Evolutionary conservation across 768 basidiomycete genomes (phyloP), one percentile per base, ranked within the genome.

Genomic region (Macrolepiota dolichaula): DNA sequence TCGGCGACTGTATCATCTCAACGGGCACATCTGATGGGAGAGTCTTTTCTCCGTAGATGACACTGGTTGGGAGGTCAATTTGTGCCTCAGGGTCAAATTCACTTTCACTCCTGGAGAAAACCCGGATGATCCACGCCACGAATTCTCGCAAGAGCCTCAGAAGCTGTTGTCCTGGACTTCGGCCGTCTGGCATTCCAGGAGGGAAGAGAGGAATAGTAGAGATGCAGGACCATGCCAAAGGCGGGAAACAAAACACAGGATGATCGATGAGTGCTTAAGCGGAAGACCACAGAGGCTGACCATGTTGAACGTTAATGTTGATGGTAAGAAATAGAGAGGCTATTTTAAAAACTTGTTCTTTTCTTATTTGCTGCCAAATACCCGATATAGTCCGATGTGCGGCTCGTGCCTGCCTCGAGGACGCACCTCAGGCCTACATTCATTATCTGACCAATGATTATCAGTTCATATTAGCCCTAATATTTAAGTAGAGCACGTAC

Each of bases 401-500:
- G 27, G 7, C 55, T 32, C 55, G 47, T 57, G 55, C 35, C 42
- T 32, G 55, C 55, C 55, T 57, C 19, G 46, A 57, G 55, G 55
- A n/a, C 10, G 40, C 22, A 57, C 1, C n/a, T 6, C 7, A 44
- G 19, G 19, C 15, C 19, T 17, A 19, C 42, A 7, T 10, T 44
- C n/a, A 19, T 44, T 44, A 44, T 44, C 42, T 22, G 42, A n/a
- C n/a, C 15, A 44, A n/a, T 10, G 42, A 27, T 36, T 27, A 57
- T 57, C 36, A 49, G 12, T 24, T 12, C 36, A 25, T n/a, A 29
- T 19, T 50, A 36, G 22, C 49, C 25, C 46, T 38, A 15, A n/a
- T 58, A 37, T 50, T 22, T 58, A 51, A 50, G 17, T 38, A 11
- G 25, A 51, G 32, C 19, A 22, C 27, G 37, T 11, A 54, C 27